phyloP scores from a whole-genome alignment of 2,329 filamentous ascomycete species.

The Aspergillus chevalieri region DNA sequence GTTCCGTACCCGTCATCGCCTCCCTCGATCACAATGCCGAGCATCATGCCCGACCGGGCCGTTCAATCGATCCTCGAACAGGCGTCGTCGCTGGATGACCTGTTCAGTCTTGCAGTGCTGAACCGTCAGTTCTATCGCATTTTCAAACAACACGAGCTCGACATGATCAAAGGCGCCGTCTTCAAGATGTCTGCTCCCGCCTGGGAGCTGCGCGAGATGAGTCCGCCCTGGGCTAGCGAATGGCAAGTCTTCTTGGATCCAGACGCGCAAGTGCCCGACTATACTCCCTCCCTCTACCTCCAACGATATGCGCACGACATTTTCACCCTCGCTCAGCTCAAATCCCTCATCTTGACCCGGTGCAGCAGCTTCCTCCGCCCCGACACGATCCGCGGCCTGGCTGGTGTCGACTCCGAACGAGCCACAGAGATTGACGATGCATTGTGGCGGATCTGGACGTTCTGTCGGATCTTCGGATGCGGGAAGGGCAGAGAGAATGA shows the following conservation, averaged over 20 bases:
- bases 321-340: conserved; percentile 50
- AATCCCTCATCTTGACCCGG: conserved; percentile 50
- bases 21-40: background rate
- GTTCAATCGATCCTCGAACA: conserved; percentile 47
- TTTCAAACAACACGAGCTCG: conserved; percentile 53
- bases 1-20: background rate
- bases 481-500: conserved; percentile 55
- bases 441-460: conserved; percentile 61
- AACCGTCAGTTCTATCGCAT: conserved; percentile 53
- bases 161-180: conserved; percentile 47
- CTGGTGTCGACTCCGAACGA: conserved; percentile 40
- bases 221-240: conserved; percentile 45
- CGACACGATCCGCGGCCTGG: conserved; percentile 51
- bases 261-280: conserved; percentile 45
- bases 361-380: conserved; percentile 52
- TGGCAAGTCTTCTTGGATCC: conserved; percentile 37
- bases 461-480: conserved; percentile 58
- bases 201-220: conserved; percentile 56
- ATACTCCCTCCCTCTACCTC: conserved; percentile 49
- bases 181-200: conserved; percentile 52
- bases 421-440: conserved; percentile 54
- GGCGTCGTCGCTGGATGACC: conserved; percentile 47
- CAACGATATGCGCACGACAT: conserved; percentile 48
- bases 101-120: conserved; percentile 50
- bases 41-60: conserved; percentile 43